These are phyloP conservation scores for Smittium mucronatum DNA, from an alignment of 371 early-diverging fungal genomes.

Conservation along the genomic window DNA sequence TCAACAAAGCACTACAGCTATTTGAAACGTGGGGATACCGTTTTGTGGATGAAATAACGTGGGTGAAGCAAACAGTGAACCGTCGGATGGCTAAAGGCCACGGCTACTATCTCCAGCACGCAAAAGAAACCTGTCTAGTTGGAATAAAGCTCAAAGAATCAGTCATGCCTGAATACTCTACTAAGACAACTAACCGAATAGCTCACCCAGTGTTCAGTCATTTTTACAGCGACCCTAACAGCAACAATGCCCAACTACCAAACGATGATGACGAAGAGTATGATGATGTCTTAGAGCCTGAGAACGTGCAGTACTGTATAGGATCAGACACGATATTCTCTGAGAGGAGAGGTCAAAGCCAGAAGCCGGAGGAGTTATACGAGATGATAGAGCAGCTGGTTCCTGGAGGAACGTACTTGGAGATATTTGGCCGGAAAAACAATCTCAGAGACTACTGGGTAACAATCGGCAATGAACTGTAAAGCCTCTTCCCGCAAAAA, in stretches of 20 bases:
- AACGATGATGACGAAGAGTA: too few relatives aligned
- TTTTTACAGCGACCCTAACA: background rate
- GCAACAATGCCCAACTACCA: background rate
- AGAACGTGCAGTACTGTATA: slow-evolving; percentile 53
- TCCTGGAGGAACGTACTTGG: too few relatives aligned
- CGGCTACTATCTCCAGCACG: slow-evolving; percentile 89
- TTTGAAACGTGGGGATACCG: slow-evolving; percentile 89
- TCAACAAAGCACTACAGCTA: slow-evolving; percentile 78
- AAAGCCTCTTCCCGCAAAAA: too few relatives aligned
- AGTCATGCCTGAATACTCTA: background rate
- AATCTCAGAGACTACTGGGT: too few relatives aligned
- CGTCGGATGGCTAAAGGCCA: slow-evolving; percentile 91
- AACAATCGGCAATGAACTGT: too few relatives aligned
- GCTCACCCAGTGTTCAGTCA: too few relatives aligned
- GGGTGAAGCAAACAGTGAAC: slow-evolving; percentile 92
- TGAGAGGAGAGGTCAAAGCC: slow-evolving; percentile 84
- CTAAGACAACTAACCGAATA: background rate
- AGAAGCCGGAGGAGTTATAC: too few relatives aligned
- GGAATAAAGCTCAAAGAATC: slow-evolving; percentile 44
- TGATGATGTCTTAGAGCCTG: slow-evolving; percentile 1
- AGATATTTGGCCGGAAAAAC: too few relatives aligned
- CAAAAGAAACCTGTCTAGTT: slow-evolving; percentile 89
- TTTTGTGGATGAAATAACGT: slow-evolving; percentile 87
- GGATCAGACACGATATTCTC: slow-evolving; percentile 85
- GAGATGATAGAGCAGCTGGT: too few relatives aligned